Conservation (phyloP, 768 basidiomycete genomes). For the Hemileccinum impolitum region DNA sequence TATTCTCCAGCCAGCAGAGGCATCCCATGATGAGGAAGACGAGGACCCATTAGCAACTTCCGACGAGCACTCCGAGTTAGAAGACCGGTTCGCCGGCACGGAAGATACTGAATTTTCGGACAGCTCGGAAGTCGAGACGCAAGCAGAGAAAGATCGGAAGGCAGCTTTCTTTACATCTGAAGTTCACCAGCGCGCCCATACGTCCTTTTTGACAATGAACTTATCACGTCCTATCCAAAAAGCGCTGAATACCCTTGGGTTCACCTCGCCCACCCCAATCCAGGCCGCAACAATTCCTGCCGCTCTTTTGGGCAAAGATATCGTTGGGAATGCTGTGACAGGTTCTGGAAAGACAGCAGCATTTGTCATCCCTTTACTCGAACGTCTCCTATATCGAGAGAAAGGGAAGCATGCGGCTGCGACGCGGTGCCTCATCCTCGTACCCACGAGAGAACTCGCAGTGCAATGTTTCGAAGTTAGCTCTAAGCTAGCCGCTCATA, state of each 20-base stretch:
- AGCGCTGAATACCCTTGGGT: conserved; percentile 78
- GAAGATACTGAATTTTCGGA: conserved; percentile 50
- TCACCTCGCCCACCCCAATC: conserved; percentile 88
- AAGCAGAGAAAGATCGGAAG: conserved; percentile 66
- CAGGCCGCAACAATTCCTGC: conserved; percentile 93
- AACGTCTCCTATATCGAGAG: conserved; percentile 89
- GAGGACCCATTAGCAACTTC: conserved; percentile 34
- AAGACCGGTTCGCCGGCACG: conserved; percentile 26
- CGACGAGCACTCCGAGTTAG: conserved; percentile 29
- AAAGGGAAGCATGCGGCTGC: conserved; percentile 83
- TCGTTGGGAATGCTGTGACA: conserved; percentile 94
- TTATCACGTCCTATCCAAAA: conserved; percentile 93
- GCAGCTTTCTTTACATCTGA: conserved; percentile 82
- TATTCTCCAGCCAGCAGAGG: conserved; percentile 24
- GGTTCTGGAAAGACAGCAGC: conserved; percentile 99
- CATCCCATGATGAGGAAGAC: conserved; percentile 29
- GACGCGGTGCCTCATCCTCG: conserved; percentile 86
- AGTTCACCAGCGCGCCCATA: conserved; percentile 48
- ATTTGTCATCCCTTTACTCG: conserved; percentile 91
- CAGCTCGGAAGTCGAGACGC: conserved; percentile 59
- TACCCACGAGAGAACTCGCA: conserved; percentile 93
- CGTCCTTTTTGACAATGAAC: conserved; percentile 91
- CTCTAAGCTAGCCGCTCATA: conserved; percentile 76
- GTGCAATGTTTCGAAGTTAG: conserved; percentile 96
- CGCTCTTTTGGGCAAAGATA: conserved; percentile 90